These are phyloP conservation scores for Apiospora kogelbergensis DNA, from an alignment of 2,329 filamentous ascomycete species.

Conservation along the genomic window DNA sequence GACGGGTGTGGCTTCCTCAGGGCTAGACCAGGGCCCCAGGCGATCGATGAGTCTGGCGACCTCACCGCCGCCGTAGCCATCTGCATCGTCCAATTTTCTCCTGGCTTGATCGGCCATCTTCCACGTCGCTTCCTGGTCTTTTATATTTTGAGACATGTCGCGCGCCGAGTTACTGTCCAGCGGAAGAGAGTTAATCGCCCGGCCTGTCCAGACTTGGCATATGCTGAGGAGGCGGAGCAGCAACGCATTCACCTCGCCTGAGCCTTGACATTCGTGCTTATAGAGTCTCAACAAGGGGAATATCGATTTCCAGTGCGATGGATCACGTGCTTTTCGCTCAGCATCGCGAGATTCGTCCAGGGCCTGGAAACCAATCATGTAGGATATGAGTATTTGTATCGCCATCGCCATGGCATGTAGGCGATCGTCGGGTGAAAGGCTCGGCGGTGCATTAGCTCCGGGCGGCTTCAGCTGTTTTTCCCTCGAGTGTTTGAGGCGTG, in stretches of 20 bases:
- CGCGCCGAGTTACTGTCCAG: constrained; percentile 22
- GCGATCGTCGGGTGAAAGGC: constrained; percentile 24
- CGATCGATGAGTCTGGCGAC: constrained; percentile 32
- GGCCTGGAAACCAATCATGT: constrained; percentile 54
- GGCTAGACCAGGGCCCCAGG: constrained; percentile 30
- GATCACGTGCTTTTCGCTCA: constrained; percentile 43
- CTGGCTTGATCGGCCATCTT: constrained; percentile 25
- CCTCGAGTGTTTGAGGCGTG: constrained; percentile 54
- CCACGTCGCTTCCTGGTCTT: constrained; percentile 30
- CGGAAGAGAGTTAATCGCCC: constrained; percentile 23
- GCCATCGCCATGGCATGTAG: constrained; percentile 28
- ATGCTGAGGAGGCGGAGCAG: constrained; percentile 31
- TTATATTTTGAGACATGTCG: constrained; percentile 22
- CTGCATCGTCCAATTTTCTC: constrained; percentile 24
- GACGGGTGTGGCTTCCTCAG: constrained; percentile 29
- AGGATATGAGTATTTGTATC: constrained; percentile 35
- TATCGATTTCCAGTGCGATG: constrained; percentile 27
- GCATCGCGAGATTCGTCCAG: constrained; percentile 44
- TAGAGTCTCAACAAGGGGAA: constrained; percentile 25
- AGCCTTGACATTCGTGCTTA: constrained; percentile 24
- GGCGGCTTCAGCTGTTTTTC: constrained; percentile 43
- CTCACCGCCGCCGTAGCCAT: constrained; percentile 25
- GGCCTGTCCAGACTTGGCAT: constrained; percentile 24
- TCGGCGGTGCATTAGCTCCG: constrained; percentile 9
- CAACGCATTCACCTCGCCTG: constrained; percentile 24